Conservation (phyloP, 108 stramenopile species). For the Cyclostephanos tholiformis region DNA sequence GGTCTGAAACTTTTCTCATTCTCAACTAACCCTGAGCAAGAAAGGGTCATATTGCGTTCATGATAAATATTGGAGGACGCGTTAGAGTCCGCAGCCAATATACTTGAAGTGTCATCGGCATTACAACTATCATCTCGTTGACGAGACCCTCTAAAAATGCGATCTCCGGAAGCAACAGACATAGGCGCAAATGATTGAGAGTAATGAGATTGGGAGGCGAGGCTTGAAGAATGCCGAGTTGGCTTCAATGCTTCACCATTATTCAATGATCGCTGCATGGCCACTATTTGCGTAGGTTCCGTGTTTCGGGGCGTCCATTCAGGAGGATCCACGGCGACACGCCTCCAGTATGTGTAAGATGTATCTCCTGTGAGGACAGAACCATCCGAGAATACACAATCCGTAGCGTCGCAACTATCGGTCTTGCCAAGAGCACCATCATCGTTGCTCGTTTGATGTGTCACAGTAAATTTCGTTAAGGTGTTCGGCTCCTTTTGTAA, state of each 20-base stretch:
- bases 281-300: not conserved
- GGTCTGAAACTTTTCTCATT: not conserved
- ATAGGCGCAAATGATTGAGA: not conserved
- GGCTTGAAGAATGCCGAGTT: not conserved
- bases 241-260: not conserved
- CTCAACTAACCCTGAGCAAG: not conserved
- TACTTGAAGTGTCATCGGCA: not conserved
- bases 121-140: not conserved
- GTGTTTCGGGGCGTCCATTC: constrained; percentile 6
- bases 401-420: constrained; percentile 5
- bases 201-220: not conserved
- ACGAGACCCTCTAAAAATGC: not conserved
- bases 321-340: constrained; percentile 15
- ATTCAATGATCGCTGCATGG: not conserved
- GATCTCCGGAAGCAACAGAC: not conserved
- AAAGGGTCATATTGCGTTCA: not conserved
- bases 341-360: not conserved
- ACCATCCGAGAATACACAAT: not conserved
- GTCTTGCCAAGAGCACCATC: not conserved
- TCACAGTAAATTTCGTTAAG: not conserved
- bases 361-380: not conserved
- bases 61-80: not conserved
- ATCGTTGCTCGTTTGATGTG: constrained; percentile 4
- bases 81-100: not conserved
- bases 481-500: not conserved